Conservation (phyloP, 2,329 filamentous ascomycete genomes). For the Botrytis fragariae region DNA sequence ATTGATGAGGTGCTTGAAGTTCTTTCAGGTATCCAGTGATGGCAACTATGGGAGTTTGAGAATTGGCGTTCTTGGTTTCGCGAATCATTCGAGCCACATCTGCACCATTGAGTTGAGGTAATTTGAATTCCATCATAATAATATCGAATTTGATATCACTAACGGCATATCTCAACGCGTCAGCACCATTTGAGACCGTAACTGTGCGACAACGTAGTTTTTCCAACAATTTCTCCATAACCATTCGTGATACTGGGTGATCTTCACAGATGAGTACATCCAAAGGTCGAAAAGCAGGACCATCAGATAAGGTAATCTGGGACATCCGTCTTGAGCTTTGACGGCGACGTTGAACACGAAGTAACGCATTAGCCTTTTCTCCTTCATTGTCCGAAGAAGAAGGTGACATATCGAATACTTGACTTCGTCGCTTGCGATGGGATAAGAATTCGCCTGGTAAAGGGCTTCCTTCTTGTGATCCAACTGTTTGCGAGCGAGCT, state of each 20-base stretch:
- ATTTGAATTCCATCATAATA: slow-evolving; percentile 95
- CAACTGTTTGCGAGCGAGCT: slow-evolving; percentile 85
- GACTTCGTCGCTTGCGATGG: slow-evolving; percentile 88
- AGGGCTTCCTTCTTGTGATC: slow-evolving; percentile 86
- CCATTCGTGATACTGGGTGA: slow-evolving; percentile 91
- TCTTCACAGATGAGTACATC: slow-evolving; percentile 97
- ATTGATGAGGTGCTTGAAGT: slow-evolving; percentile 89
- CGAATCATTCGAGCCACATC: slow-evolving; percentile 98
- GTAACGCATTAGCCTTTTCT: slow-evolving; percentile 81
- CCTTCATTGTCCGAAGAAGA: slow-evolving; percentile 98
- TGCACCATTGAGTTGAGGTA: slow-evolving; percentile 90
- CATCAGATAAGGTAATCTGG: slow-evolving; percentile 80
- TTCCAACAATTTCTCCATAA: slow-evolving; percentile 98
- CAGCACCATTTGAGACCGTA: slow-evolving; percentile 82
- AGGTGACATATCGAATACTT: slow-evolving; percentile 93
- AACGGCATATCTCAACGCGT: slow-evolving; percentile 90
- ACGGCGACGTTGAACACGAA: slow-evolving; percentile 90
- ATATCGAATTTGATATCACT: slow-evolving; percentile 98
- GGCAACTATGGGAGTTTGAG: slow-evolving; percentile 90
- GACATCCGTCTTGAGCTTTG: slow-evolving; percentile 94
- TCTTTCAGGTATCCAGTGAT: slow-evolving; percentile 99
- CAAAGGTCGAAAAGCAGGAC: slow-evolving; percentile 82
- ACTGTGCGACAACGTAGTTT: slow-evolving; percentile 94
- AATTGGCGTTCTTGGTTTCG: slow-evolving; percentile 93
- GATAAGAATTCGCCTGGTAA: slow-evolving; percentile 62